phyloP scores from a whole-genome alignment of 2,329 filamentous ascomycete genomes.

The Aspergillus viridinutans region DNA sequence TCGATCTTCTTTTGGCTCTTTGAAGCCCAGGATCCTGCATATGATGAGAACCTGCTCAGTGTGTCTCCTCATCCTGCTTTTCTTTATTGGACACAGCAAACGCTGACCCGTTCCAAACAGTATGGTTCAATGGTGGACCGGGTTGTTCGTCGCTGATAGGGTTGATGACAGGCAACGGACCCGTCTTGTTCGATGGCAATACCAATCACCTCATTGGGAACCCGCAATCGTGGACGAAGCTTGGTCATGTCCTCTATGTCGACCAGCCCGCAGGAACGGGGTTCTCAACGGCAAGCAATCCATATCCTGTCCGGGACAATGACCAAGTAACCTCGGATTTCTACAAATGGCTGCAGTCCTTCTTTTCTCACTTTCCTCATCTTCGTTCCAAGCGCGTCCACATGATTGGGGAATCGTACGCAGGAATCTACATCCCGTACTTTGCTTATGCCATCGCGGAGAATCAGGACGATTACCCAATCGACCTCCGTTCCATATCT shows the following conservation, averaged over 20 bases:
- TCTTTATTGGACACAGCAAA: not conserved
- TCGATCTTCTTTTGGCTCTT: slow-evolving; percentile 38
- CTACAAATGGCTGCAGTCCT: slow-evolving; percentile 27
- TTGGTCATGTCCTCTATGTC: slow-evolving; percentile 34
- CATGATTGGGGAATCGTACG: slow-evolving; percentile 38
- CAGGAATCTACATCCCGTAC: slow-evolving; percentile 37
- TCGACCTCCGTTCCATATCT: slow-evolving; percentile 33
- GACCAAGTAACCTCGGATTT: slow-evolving; percentile 28
- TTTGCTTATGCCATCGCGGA: slow-evolving; percentile 30
- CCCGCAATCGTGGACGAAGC: slow-evolving; percentile 27
- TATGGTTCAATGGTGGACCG: slow-evolving; percentile 36
- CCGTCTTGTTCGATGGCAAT: slow-evolving; percentile 9
- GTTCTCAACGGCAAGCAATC: slow-evolving; percentile 28
- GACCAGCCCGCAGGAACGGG: slow-evolving; percentile 37
- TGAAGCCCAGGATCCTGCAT: slow-evolving; percentile 24
- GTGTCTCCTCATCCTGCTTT: slow-evolving; percentile 5
- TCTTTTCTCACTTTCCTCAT: slow-evolving; percentile 29
- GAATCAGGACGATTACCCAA: slow-evolving; percentile 20
- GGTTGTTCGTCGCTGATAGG: slow-evolving; percentile 34
- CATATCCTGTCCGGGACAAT: slow-evolving; percentile 25
- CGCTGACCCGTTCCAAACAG: slow-evolving; percentile 19
- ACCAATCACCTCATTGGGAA: slow-evolving; percentile 21
- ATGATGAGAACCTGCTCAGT: slow-evolving; percentile 35
- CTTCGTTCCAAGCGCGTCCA: slow-evolving; percentile 30
- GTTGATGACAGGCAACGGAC: slow-evolving; percentile 15